Evolutionary conservation across 331 rosid species (phyloP).

Genomic region (Pyracantha coccinea): DNA sequence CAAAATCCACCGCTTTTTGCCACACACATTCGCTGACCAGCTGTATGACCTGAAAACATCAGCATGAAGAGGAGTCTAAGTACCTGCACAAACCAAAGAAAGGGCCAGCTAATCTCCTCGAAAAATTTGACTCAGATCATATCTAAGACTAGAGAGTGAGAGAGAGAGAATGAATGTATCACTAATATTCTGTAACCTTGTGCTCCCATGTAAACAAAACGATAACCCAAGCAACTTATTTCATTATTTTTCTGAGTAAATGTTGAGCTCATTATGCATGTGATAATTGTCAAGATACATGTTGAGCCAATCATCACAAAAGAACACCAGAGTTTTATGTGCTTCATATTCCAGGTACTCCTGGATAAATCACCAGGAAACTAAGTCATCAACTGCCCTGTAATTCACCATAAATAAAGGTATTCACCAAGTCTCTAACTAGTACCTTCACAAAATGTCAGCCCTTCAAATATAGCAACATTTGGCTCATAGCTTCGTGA

Average conservation of each 20-base stretch:
- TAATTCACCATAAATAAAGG: not conserved
- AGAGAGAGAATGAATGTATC: not conserved
- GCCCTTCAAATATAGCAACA: conserved; percentile 76
- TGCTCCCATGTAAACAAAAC: conserved; percentile 85
- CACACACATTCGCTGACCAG: conserved; percentile 91
- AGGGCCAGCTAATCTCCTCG: not conserved
- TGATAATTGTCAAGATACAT: conserved; percentile 68
- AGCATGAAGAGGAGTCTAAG: conserved; percentile 98
- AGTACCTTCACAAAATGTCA: conserved; percentile 95
- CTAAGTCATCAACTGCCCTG: not conserved
- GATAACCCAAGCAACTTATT: conserved; percentile 88
- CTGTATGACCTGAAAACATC: conserved; percentile 95
- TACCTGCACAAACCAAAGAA: conserved; percentile 39
- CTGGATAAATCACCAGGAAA: conserved; percentile 18
- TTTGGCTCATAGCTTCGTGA: conserved; percentile 15
- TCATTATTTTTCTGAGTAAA: conserved; percentile 42
- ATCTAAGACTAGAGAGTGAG: not conserved
- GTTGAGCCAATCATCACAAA: conserved; percentile 95
- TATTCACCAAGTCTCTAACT: not conserved
- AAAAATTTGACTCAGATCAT: not conserved
- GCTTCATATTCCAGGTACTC: conserved; percentile 82
- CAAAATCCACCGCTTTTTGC: conserved; percentile 85
- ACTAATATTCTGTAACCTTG: conserved; percentile 46
- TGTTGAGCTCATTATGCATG: conserved; percentile 55
- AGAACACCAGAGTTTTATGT: conserved; percentile 61